Base-by-base conservation (phyloP, 176 grass and related monocot species). In the Melocanna baccifera region DNA sequence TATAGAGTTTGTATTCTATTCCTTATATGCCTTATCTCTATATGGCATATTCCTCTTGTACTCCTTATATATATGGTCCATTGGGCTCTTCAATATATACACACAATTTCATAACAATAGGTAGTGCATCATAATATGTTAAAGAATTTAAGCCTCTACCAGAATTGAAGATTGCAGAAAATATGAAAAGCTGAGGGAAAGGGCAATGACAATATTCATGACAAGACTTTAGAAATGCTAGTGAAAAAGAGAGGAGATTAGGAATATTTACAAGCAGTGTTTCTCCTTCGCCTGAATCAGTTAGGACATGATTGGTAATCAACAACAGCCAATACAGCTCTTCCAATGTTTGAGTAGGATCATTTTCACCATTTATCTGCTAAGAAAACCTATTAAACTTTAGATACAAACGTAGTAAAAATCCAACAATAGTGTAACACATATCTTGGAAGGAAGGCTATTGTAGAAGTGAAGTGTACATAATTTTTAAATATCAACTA, bases 241-340 rank as follows among this genome's bases (percentile, higher is more conserved):
- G 19, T 66, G 87, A 45, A 77, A 70, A 81, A 85, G 52, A 64
- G 41, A 81, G 29, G 45, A 82, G 75, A 5, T 75, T 69, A 26
- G 48, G 30, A 67, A 47, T 89, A 92, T 63, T 92, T 98, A 98
- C 96, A 73, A 98, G 93, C 55, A 93, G 84, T 83, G 93, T 95
- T 88, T 98, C 96, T 83, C 96, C 96, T 85, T 95, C 96, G 19
- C 96, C 93, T 69, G 96, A 93, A 89, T 98, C 96, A 92, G 96
- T 95, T 71, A 98, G 89, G 69, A 98, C 96, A 84, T 98, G 96
- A 69, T 93, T 94, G 45, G 96, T 90, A 74, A 98, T 90, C 76
- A 98, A 79, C 81, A 98, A 88, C 34, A 98, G 86, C 96, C 96
- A 98, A 87, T 98, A 95, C 20, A 98, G 83, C 88, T 98, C 93